phyloP scores from a whole-genome alignment of 495 filamentous ascomycete genomes.

The Viridothelium virens region DNA sequence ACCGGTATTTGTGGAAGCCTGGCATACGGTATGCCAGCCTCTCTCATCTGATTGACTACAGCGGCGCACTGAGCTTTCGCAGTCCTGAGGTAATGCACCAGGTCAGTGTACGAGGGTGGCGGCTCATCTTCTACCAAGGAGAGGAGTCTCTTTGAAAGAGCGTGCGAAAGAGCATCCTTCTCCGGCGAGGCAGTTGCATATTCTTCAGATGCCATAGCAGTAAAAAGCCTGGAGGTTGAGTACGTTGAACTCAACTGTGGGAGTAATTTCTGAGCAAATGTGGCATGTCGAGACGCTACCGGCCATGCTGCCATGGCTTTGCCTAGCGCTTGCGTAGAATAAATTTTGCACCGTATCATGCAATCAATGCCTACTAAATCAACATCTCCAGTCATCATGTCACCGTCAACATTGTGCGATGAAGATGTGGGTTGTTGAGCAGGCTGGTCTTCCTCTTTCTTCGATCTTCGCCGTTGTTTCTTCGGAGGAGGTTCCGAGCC shows the following conservation, averaged over 20 bases:
- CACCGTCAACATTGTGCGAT: constrained; percentile 89
- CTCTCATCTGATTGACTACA: constrained; percentile 79
- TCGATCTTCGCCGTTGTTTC: constrained; percentile 73
- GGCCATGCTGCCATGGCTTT: constrained; percentile 60
- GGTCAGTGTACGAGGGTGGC: constrained; percentile 74
- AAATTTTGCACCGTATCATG: constrained; percentile 79
- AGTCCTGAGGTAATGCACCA: constrained; percentile 78
- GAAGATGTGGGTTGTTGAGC: constrained; percentile 38
- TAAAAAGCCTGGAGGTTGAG: constrained; percentile 76
- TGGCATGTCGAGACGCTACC: constrained; percentile 32
- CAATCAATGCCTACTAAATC: constrained; percentile 86
- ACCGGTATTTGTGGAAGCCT: constrained; percentile 75
- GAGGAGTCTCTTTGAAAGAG: constrained; percentile 47
- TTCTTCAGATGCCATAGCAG: constrained; percentile 81
- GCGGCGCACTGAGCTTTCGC: constrained; percentile 85
- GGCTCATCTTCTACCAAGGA: constrained; percentile 71
- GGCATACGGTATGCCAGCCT: constrained; percentile 62
- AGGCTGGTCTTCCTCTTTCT: constrained; percentile 53
- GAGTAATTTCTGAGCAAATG: constrained; percentile 52
- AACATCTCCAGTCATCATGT: constrained; percentile 95
- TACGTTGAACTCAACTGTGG: constrained; percentile 59
- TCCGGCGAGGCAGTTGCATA: constrained; percentile 50
- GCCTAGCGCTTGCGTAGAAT: constrained; percentile 76
- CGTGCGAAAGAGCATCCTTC: constrained; percentile 43
- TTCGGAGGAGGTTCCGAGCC: constrained; percentile 51